A percentile compares a stretch with the other conserved stretches of the same genome.
Conservation (phyloP, 1,284 basidiomycete species). For the Baeospora myosura region DNA sequence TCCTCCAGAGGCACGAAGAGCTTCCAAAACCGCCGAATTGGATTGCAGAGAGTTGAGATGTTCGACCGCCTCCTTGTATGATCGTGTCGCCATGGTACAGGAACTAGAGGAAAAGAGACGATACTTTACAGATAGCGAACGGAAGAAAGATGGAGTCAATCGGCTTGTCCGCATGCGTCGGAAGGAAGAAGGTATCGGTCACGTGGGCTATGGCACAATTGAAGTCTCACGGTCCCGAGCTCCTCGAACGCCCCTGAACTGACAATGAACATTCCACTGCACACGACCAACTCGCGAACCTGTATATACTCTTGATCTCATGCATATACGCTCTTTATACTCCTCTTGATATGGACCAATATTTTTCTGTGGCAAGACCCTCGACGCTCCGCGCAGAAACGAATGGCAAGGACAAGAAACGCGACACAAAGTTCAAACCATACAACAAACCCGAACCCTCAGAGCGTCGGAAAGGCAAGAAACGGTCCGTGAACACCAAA, state of each 20-base stretch:
- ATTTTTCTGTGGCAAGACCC: constrained; percentile 1
- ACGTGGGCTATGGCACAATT: neutral
- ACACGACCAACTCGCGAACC: neutral
- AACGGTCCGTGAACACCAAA: too few relatives aligned
- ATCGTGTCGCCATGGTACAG: constrained; percentile 45
- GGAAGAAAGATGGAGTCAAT: constrained; percentile 15
- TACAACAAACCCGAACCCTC: constrained; percentile 4
- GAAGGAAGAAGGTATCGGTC: neutral
- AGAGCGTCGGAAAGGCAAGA: neutral
- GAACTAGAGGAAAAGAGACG: constrained; percentile 14
- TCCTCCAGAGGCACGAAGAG: constrained; percentile 71
- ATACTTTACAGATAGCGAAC: constrained; percentile 12
- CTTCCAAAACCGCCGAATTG: constrained; percentile 88
- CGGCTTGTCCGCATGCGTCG: constrained; percentile 7
- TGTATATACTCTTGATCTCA: constrained; percentile 3
- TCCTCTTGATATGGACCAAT: constrained; percentile 10
- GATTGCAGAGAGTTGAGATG: constrained; percentile 89
- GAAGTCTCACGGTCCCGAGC: neutral
- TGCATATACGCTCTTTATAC: too few relatives aligned
- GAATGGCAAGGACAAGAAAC: neutral
- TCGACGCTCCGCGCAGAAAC: neutral
- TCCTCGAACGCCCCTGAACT: neutral
- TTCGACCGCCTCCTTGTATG: constrained; percentile 78
- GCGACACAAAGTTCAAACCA: constrained; percentile 8
- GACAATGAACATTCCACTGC: neutral